Base-by-base conservation (phyloP, 106 monocot genomes). In the Chionographis japonica region DNA sequence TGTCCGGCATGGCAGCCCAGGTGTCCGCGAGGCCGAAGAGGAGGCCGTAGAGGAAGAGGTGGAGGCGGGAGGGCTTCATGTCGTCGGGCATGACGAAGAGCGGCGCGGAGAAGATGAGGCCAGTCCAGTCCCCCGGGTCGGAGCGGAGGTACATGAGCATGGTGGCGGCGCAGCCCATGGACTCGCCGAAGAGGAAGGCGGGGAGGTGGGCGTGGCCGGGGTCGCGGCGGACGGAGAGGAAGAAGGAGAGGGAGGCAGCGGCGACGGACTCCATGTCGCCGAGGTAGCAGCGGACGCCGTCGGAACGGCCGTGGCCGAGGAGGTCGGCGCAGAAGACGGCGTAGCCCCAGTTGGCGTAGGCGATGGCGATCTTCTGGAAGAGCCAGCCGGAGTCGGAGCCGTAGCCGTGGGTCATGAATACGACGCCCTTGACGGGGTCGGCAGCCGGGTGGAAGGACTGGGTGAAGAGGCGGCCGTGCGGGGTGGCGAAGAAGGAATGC, bases 381-480 rank as follows among this genome's bases (percentile, higher is more conserved):
- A 97, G 72, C 97, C 97, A 97, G 68, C 84, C 77, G 72, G 82
- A 74, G 79, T 97, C 97, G 64, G 92, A 89, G 60, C 82, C 97
- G 75, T 92, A 97, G 68, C 97, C 97, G 78, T 97, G 97, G 78
- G 84, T 90, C 92, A 97, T 86, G 89, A 80, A 97, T 50, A 97
- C 92, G 59, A 83, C 67, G 56, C 68, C 97, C 76, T 85, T 89
- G 63, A 84, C 65, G 64, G 90, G 71, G 60, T 54, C 56, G 15
- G 63, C 11, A 43, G 84, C 43, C 2, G 97, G 92, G 60, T 76
- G 70, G 84, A 97, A 97, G 59, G 84, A 81, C 39, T 92, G 92
- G 67, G 97, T 97, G 80, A 97, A 97, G 73, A 97, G 79, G 37
- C 77, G 84, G 71, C 83, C 89, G 50, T 74, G 50, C 2, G 84